phyloP scores from a whole-genome alignment of 495 filamentous ascomycete species.

The Gamarada debralockiae region DNA sequence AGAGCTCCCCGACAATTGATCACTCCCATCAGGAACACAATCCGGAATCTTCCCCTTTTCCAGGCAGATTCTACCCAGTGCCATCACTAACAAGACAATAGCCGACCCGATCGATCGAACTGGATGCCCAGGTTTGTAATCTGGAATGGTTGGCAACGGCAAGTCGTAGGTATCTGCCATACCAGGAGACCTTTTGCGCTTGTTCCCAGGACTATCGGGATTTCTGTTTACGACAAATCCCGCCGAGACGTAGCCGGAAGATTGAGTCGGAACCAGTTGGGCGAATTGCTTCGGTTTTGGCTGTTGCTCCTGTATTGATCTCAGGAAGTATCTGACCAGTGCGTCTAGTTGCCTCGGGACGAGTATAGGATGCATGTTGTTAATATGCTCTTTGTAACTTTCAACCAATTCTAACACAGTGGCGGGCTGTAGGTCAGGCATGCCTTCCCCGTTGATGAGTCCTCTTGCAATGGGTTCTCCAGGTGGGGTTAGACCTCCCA shows the following conservation, averaged over 20 bases:
- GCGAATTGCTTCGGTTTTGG: conserved; percentile 13
- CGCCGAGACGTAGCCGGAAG: conserved; percentile 4
- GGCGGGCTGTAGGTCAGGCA: conserved; percentile 57
- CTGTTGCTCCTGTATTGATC: conserved; percentile 13
- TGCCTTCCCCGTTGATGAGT: conserved; percentile 55
- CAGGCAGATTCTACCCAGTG: conserved; percentile 79
- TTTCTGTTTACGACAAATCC: conserved; percentile 28
- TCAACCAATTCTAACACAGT: conserved; percentile 61
- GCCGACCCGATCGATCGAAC: conserved; percentile 66
- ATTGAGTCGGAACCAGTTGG: background rate
- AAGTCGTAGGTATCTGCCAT: conserved; percentile 29
- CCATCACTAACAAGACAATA: conserved; percentile 76
- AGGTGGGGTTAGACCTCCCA: conserved; percentile 42
- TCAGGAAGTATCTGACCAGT: conserved; percentile 45
- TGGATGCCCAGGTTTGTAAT: conserved; percentile 37
- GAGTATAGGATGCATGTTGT: conserved; percentile 88
- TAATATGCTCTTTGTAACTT: conserved; percentile 75
- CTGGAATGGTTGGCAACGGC: conserved; percentile 3
- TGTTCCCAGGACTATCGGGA: conserved; percentile 37
- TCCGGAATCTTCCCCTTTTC: conserved; percentile 59
- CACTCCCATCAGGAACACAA: conserved; percentile 25
- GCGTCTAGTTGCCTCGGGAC: conserved; percentile 42
- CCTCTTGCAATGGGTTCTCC: conserved; percentile 30
- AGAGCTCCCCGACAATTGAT: conserved; percentile 39
- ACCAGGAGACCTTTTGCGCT: conserved; percentile 55